Evolutionary conservation across 2,329 filamentous ascomycete genomes (phyloP), one percentile per base, ranked within the genome.

Genomic region (Berkeleyomyces rouxiae): DNA sequence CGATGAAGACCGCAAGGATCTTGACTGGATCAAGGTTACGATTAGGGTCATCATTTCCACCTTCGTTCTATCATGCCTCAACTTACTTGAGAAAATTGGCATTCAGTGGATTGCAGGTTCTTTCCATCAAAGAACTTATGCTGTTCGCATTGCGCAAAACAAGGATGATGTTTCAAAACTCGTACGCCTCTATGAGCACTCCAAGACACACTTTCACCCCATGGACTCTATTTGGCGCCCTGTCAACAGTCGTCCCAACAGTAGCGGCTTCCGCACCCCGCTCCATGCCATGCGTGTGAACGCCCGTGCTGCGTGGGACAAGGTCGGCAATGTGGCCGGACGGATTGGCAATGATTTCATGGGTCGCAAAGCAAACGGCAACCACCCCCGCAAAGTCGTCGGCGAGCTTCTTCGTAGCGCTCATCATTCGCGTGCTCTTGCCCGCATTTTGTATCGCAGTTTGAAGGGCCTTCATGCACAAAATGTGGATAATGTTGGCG

Each of bases 31-130:
- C 71, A 76, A 74, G 39, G 82, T 85, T 11, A 81, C 90, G 67
- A 88, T 95, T 77, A 96, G 95, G 71, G 81, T 97, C 68, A 85
- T 96, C 65, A 83, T 95, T 16, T 81, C 88, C 2, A 70, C 95
- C n/a, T 91, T 97, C 68, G 86, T 95, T 11, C 82, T 88, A 65
- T 81, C 84, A 0, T 78, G 84, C 2, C 77, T 96, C 66, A 96
- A 97, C 73, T 86, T 93, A 65, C 78, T 86, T 61, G 91, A 96
- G 73, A 97, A 96, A 77, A 87, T 96, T 65, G 81, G 95, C 67
- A 95, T 96, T 62, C 91, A 96, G 70, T 85, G 95, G 74, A 95
- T 97, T 67, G 91, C 92, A 40, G 91, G 91, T 64, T 90, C 87
- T 66, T 97, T 97, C 73, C 92, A 97, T 71, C 78, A 88, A 64